These are phyloP conservation scores for Magnaporthales sp. DNA, from an alignment of 2,329 filamentous ascomycete genomes.

Conservation along the genomic window DNA sequence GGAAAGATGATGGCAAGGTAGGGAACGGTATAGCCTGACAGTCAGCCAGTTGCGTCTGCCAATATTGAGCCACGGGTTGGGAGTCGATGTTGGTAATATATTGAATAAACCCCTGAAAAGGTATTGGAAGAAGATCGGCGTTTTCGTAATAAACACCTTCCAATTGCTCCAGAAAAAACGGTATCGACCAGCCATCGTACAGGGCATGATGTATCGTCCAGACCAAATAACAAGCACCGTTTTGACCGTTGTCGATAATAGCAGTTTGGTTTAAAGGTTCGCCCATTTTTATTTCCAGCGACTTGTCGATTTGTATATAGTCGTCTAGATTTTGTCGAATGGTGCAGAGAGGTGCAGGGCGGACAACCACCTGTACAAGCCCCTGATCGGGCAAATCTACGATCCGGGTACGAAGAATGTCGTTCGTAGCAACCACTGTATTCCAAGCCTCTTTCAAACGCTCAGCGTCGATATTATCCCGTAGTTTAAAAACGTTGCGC, in stretches of 20 bases:
- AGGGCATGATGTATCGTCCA: not conserved
- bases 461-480: constrained; percentile 22
- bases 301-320: not conserved
- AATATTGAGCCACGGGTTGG: not conserved
- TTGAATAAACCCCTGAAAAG: not conserved
- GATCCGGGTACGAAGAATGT: constrained; percentile 40
- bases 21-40: not conserved
- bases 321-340: not conserved
- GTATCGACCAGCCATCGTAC: not conserved
- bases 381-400: constrained; percentile 14
- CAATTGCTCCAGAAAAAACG: not conserved
- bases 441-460: constrained; percentile 34
- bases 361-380: not conserved
- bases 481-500: constrained; percentile 35
- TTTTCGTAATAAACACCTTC: not conserved
- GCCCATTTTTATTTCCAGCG: not conserved
- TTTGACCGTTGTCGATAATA: not conserved
- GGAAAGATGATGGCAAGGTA: not conserved
- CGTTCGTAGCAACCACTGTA: constrained; percentile 22
- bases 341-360: not conserved
- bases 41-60: not conserved
- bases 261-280: not conserved
- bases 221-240: not conserved
- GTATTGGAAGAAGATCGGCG: not conserved
- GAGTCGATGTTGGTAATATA: not conserved